Conservation (phyloP, 225 moss, liverwort and hornwort species). For the Marchantia paleacea region DNA sequence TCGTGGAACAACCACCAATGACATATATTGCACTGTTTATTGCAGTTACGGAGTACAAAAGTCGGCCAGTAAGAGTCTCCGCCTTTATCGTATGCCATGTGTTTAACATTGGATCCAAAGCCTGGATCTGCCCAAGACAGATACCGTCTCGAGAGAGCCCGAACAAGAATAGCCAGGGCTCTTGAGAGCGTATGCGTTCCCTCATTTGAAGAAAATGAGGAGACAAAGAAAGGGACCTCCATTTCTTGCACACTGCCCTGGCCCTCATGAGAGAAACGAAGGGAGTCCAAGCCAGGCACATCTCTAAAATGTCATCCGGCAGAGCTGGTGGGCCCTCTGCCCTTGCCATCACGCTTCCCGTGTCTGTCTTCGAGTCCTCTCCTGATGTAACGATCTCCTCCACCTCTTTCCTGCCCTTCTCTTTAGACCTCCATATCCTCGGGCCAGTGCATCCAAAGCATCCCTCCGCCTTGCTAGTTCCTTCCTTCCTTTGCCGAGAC, state of each 20-base stretch:
- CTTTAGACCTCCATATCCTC: conserved; percentile 30
- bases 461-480: conserved; percentile 7
- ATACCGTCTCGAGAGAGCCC: conserved; percentile 41
- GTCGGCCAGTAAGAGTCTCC: conserved; percentile 38
- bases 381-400: not conserved
- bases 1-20: conserved; percentile 38
- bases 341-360: not conserved
- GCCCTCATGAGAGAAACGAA: conserved; percentile 38
- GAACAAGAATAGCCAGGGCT: conserved; percentile 46
- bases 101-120: conserved; percentile 37
- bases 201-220: conserved; percentile 43
- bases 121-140: conserved; percentile 40
- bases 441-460: conserved; percentile 36
- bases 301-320: conserved; percentile 43
- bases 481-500: conserved; percentile 11
- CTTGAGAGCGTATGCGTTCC: conserved; percentile 24
- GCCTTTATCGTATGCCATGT: conserved; percentile 46
- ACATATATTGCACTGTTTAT: conserved; percentile 35
- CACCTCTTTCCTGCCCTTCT: conserved; percentile 17
- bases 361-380: not conserved
- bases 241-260: conserved; percentile 42
- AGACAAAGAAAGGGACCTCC: conserved; percentile 38
- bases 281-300: conserved; percentile 44
- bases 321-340: conserved; percentile 15
- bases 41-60: conserved; percentile 34